Conservation (phyloP, 495 filamentous ascomycete genomes). For the Penicillium bovifimosum region DNA sequence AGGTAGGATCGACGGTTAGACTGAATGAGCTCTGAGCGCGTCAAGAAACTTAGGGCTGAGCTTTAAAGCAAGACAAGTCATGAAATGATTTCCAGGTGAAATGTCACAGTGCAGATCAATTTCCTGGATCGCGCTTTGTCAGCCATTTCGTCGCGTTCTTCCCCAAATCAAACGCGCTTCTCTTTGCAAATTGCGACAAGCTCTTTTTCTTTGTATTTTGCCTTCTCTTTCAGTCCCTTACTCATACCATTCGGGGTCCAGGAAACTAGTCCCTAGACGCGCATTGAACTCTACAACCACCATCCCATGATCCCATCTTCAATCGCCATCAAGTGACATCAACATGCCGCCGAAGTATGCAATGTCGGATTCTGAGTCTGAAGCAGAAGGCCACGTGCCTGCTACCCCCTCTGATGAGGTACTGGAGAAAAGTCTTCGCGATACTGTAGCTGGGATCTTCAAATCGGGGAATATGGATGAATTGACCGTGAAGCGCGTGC, state of each 20-base stretch:
- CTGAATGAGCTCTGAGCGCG: background rate
- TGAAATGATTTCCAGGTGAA: background rate
- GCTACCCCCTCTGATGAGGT: slow-evolving; percentile 28
- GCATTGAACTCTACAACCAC: background rate
- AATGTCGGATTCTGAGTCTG: slow-evolving; percentile 36
- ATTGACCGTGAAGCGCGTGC: slow-evolving; percentile 73
- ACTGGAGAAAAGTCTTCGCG: slow-evolving; percentile 52
- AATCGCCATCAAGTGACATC: background rate
- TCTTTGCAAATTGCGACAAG: background rate
- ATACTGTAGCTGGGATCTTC: slow-evolving; percentile 54
- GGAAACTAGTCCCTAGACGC: background rate
- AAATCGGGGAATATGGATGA: slow-evolving; percentile 51
- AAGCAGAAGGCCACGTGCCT: slow-evolving; percentile 8
- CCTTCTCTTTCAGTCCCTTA: background rate
- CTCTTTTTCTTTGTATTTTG: background rate
- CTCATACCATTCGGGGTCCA: background rate
- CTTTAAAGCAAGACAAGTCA: background rate
- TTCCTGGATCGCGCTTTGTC: slow-evolving; percentile 4
- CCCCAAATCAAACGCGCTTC: background rate
- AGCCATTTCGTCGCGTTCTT: background rate
- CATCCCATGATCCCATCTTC: background rate
- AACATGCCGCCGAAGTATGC: slow-evolving; percentile 33
- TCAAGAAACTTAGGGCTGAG: background rate
- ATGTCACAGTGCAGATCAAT: slow-evolving; percentile 2
- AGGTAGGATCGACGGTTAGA: no score